These are phyloP conservation scores for Thuja plicata DNA, from an alignment of 83 land plant genomes.

Conservation along the genomic window DNA sequence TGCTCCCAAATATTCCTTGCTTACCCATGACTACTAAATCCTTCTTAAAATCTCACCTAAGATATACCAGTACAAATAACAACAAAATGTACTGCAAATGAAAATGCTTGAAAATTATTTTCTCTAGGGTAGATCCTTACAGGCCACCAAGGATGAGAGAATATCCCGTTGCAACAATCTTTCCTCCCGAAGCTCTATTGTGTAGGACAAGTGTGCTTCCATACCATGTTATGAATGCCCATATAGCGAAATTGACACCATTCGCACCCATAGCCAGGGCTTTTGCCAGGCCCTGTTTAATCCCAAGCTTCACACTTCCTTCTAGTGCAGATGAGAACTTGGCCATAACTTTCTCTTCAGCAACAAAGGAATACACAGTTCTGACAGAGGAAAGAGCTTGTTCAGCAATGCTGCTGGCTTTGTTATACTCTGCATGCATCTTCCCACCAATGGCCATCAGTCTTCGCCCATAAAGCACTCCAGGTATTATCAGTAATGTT, in stretches of 20 bases:
- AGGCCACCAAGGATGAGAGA: constrained; percentile 18
- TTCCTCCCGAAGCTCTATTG: not conserved
- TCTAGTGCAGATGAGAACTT: constrained; percentile 28
- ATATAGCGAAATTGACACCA: constrained; percentile 19
- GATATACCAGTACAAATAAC: not conserved
- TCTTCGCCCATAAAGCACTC: constrained; percentile 28
- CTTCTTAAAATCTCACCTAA: not conserved
- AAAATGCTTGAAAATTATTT: too few species aligned
- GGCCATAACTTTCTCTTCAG: constrained; percentile 23
- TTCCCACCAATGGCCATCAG: constrained; percentile 17
- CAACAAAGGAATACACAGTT: constrained; percentile 44
- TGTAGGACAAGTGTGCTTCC: constrained; percentile 14
- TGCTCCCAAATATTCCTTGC: not conserved
- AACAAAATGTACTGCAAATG: too few species aligned
- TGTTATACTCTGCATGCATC: constrained; percentile 23
- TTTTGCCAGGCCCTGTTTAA: constrained; percentile 35
- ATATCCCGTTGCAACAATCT: constrained; percentile 8
- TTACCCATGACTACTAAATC: not conserved
- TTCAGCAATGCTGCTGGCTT: constrained; percentile 35
- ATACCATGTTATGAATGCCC: constrained; percentile 45
- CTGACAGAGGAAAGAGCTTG: constrained; percentile 38
- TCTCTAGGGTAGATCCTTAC: not conserved
- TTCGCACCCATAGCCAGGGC: constrained; percentile 20
- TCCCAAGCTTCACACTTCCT: constrained; percentile 23
- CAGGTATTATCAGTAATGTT: constrained; percentile 34